Conservation (phyloP, 2,329 filamentous ascomycete genomes). For the Penicillium brasilianum region DNA sequence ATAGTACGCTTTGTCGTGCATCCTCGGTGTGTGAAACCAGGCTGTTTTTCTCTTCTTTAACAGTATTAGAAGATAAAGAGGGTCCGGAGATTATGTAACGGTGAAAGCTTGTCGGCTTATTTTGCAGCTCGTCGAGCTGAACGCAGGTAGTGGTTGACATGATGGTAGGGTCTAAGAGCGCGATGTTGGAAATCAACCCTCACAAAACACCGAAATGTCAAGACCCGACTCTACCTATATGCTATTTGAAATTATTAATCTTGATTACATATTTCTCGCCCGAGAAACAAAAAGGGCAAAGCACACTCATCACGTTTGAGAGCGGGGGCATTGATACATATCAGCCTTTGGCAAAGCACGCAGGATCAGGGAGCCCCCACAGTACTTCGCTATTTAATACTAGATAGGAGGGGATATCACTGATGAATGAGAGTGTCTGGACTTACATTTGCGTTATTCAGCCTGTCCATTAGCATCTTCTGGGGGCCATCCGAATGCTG, state of each 20-base stretch:
- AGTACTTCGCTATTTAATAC: conserved; percentile 9
- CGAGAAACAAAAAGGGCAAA: conserved; percentile 26
- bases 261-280: conserved; percentile 23
- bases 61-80: conserved; percentile 8
- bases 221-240: conserved; percentile 22
- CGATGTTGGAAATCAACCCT: conserved; percentile 17
- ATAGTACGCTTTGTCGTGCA: conserved; percentile 53
- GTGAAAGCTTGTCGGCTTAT: conserved; percentile 24
- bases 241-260: conserved; percentile 11
- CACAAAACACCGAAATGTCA: background rate
- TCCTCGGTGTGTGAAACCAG: conserved; percentile 10
- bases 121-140: conserved; percentile 26
- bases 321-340: conserved; percentile 24
- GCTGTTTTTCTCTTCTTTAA: background rate
- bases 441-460: conserved; percentile 18
- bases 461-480: conserved; percentile 11
- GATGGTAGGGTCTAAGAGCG: conserved; percentile 24
- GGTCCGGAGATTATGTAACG: conserved; percentile 17
- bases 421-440: conserved; percentile 9
- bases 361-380: conserved; percentile 20
- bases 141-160: conserved; percentile 36
- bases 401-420: conserved; percentile 2
- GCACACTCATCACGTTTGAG: conserved; percentile 17
- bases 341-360: conserved; percentile 26
- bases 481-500: conserved; percentile 20